phyloP scores from a whole-genome alignment of 2,329 filamentous ascomycete genomes.

The Penicillium sp. region DNA sequence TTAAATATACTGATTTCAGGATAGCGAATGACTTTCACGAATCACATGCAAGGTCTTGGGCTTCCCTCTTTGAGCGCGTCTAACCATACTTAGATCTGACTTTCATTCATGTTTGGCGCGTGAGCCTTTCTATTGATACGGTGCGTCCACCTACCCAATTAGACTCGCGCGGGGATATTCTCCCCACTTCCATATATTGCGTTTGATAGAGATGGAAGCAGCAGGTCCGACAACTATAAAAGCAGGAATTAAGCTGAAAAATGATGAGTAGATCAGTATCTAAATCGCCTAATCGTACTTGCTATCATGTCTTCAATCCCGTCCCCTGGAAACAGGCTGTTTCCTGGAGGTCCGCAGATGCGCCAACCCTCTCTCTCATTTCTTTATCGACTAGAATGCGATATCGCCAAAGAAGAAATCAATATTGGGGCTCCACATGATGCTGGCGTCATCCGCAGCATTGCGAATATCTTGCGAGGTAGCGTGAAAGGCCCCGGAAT shows the following conservation, averaged over 20 bases:
- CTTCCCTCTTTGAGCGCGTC: slow-evolving; percentile 10
- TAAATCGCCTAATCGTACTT: not conserved
- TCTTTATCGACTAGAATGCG: slow-evolving; percentile 26
- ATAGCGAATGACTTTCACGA: not conserved
- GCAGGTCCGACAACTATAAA: not conserved
- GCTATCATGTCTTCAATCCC: slow-evolving; percentile 5
- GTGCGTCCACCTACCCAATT: slow-evolving; percentile 15
- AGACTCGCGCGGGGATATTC: not conserved
- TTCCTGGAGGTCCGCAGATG: slow-evolving; percentile 23
- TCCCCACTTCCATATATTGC: not conserved
- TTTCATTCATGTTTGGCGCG: not conserved
- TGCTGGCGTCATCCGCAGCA: slow-evolving; percentile 19
- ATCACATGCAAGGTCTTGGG: slow-evolving; percentile 14
- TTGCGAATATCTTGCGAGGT: slow-evolving; percentile 24
- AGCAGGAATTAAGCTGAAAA: not conserved
- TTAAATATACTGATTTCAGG: not conserved
- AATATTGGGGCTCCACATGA: slow-evolving; percentile 23
- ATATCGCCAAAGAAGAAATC: slow-evolving; percentile 23
- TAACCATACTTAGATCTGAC: not conserved
- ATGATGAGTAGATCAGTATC: not conserved
- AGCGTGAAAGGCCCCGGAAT: slow-evolving; percentile 25
- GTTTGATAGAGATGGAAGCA: not conserved
- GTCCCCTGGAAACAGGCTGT: slow-evolving; percentile 25
- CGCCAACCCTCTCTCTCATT: slow-evolving; percentile 22
- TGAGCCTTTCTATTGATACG: not conserved